A percentile compares a stretch with the other conserved stretches of the same genome.
Evolutionary conservation across 148 eudicot genomes (phyloP).

Genomic region (Fagopyrum homotropicum): DNA sequence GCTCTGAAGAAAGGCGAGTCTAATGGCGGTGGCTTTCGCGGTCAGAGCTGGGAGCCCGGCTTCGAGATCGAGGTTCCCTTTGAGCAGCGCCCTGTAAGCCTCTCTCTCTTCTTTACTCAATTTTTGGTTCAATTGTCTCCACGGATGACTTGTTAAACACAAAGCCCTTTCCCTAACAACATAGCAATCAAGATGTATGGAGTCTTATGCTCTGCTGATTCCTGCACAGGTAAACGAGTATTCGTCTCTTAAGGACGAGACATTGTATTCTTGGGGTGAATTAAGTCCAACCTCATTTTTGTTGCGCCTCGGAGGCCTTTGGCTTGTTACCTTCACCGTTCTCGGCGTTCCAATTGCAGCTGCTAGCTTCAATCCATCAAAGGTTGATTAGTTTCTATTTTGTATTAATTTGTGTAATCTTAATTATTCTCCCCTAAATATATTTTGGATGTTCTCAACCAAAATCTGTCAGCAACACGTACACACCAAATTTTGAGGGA

Average conservation of each 20-base stretch:
- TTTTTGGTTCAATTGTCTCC: no score
- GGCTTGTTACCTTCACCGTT: conserved; percentile 75
- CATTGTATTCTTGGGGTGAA: conserved; percentile 94
- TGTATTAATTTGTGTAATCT: no score
- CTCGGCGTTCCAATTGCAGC: conserved; percentile 89
- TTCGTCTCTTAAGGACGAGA: conserved; percentile 70
- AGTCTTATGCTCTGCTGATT: background rate
- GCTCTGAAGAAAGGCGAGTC: conserved; percentile 75
- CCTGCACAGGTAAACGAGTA: conserved; percentile 80
- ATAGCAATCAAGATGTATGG: no score
- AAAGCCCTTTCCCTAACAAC: no score
- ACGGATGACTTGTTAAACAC: background rate
- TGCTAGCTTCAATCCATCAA: conserved; percentile 95
- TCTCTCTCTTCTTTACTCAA: background rate
- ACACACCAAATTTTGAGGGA: background rate
- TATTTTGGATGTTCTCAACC: no score
- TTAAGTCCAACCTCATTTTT: conserved; percentile 68
- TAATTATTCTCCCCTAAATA: no score
- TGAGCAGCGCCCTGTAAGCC: conserved; percentile 90
- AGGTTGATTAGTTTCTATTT: conserved; percentile 19
- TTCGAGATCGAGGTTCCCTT: conserved; percentile 88
- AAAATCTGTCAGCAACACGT: no score
- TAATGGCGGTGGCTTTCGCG: conserved; percentile 47
- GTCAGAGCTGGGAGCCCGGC: conserved; percentile 90
- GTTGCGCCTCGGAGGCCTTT: conserved; percentile 79